These are phyloP conservation scores for Cryomyces minteri DNA, from an alignment of 495 filamentous ascomycete species.

Conservation along the genomic window DNA sequence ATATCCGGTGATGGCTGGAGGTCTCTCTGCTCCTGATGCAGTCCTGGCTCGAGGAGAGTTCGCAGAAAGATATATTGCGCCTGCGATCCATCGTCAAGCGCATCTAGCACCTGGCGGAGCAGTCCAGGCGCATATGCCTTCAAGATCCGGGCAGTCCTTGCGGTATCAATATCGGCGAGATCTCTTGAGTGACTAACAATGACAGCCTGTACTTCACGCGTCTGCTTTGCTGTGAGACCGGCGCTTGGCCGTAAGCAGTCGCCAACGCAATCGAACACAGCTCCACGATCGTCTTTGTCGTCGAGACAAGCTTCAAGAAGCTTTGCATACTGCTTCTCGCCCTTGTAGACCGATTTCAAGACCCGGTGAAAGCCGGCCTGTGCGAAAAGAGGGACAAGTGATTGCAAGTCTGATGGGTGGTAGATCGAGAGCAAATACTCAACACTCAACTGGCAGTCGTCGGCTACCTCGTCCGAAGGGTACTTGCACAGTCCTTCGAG, in stretches of 20 bases:
- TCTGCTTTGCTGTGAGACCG: slow-evolving; percentile 54
- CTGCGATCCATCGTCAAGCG: slow-evolving; percentile 40
- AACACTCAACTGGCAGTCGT: slow-evolving; percentile 87
- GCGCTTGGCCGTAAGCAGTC: slow-evolving; percentile 59
- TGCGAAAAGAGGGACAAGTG: slow-evolving; percentile 57
- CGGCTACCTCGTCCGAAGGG: slow-evolving; percentile 60
- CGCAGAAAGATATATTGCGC: slow-evolving; percentile 62
- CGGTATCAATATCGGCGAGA: slow-evolving; percentile 50
- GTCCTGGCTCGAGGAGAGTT: slow-evolving; percentile 51
- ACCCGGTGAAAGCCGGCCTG: slow-evolving; percentile 84
- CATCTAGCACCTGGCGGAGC: slow-evolving; percentile 49
- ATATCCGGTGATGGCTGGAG: slow-evolving; percentile 8
- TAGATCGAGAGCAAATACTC: slow-evolving; percentile 92
- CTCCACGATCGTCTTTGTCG: slow-evolving; percentile 53
- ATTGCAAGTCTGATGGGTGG: slow-evolving; percentile 63
- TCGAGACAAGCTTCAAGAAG: slow-evolving; percentile 72
- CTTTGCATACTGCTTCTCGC: slow-evolving; percentile 62
- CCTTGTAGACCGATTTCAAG: slow-evolving; percentile 69
- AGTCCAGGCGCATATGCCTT: slow-evolving; percentile 45
- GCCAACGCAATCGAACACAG: slow-evolving; percentile 61
- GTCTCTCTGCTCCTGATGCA: not conserved
- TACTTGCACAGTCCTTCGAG: slow-evolving; percentile 70
- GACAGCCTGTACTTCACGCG: slow-evolving; percentile 52
- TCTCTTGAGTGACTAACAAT: slow-evolving; percentile 49
- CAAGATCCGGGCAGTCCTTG: slow-evolving; percentile 49